Evolutionary conservation across 768 basidiomycete species (phyloP).

Genomic region (Amanita polypyramis): DNA sequence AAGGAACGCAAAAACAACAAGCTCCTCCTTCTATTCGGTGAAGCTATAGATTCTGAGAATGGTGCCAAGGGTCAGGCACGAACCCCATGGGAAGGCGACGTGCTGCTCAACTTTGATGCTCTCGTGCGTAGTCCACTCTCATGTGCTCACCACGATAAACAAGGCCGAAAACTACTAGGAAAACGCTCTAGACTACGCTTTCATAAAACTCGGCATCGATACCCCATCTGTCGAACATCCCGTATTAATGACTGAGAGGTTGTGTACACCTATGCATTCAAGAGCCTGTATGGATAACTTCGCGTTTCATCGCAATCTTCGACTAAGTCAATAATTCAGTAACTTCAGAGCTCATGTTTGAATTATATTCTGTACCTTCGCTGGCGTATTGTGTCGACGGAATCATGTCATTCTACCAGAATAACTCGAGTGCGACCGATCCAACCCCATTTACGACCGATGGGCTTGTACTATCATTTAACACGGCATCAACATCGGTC

Average conservation of each 20-base stretch:
- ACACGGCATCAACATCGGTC: slow-evolving; percentile 83
- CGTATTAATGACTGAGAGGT: slow-evolving; percentile 85
- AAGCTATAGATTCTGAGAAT: slow-evolving; percentile 79
- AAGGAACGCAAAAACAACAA: slow-evolving; percentile 82
- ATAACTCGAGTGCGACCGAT: slow-evolving; percentile 33
- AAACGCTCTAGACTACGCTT: slow-evolving; percentile 86
- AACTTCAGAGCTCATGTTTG: slow-evolving; percentile 94
- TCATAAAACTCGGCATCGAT: slow-evolving; percentile 79
- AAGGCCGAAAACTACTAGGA: slow-evolving; percentile 47
- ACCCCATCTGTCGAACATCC: slow-evolving; percentile 72
- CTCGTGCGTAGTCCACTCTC: slow-evolving; percentile 49
- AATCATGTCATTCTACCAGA: slow-evolving; percentile 87
- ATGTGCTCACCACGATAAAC: neutral
- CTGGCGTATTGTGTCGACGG: slow-evolving; percentile 85
- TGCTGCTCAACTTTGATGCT: slow-evolving; percentile 84
- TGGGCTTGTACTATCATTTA: slow-evolving; percentile 85
- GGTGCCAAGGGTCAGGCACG: slow-evolving; percentile 69
- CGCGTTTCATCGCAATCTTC: slow-evolving; percentile 1
- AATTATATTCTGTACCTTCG: slow-evolving; percentile 79
- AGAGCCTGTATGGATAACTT: slow-evolving; percentile 53
- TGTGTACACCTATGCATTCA: slow-evolving; percentile 84
- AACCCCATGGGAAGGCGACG: slow-evolving; percentile 91
- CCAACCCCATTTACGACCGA: slow-evolving; percentile 40
- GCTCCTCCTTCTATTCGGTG: slow-evolving; percentile 80
- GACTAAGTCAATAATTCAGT: slow-evolving; percentile 32